Base-by-base conservation (phyloP, 1,139 yeast genomes). In the Ogataea hybrid region DNA sequence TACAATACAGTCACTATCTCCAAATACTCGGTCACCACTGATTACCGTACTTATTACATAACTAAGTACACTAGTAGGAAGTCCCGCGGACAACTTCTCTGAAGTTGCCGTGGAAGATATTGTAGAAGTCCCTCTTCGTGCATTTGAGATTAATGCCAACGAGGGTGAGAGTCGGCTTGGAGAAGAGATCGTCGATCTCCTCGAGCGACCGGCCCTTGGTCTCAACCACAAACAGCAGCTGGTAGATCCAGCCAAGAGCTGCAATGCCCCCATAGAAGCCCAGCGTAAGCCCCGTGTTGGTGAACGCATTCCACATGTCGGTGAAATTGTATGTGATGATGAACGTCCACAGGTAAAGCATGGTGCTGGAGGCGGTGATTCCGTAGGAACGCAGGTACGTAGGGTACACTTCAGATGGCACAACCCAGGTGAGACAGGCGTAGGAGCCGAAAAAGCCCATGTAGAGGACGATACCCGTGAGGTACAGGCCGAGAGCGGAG, bases 191-290 rank as follows among this genome's bases (percentile, higher is more conserved):
- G 36, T 74, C 84, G 54, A 80, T 75, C 63, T 79, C 82, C 65
- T 80, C 85, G 69, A 80, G 70, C 47, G 84, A 70, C 64, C 73
- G 75, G 43, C 82, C 81, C 58, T 69, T 76, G 25, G 86, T 80
- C 62, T 77, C 79, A 14, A 54, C 60, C 37, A 54, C 56, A 27
- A 50, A 51, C 29, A 54, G 35, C 29, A 73, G 49, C 62, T 78
- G 84, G 63, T 79, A 79, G 43, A 77, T 56, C 58, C 75, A 68
- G 30, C 82, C 84, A 21, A 79, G 46, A 45, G 75, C 70, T 39
- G 81, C 82, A 48, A 77, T 73, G 36, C 81, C 85, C 47, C 84
- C 84, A 54, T 76, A 79, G 69, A 79, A 79, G 1, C 84, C 84
- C 39, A 78, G 62, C 6, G 79, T 71, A 49, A 79, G 71, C 33